These are phyloP conservation scores for Musa balbisiana DNA, from an alignment of 202 grass and related monocot genomes.

Conservation along the genomic window DNA sequence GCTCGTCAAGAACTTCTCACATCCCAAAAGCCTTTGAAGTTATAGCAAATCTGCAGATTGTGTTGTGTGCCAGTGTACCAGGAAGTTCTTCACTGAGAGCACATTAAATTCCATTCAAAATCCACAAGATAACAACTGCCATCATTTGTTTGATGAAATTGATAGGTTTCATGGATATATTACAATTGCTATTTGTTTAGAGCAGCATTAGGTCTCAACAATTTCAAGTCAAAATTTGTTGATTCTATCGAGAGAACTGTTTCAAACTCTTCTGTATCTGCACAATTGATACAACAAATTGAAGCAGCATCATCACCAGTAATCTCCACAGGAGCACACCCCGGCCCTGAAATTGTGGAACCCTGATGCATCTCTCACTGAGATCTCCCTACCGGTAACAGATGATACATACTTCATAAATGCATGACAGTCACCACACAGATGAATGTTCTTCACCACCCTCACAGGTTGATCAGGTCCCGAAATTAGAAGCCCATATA, in stretches of 20 bases:
- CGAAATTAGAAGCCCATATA: slow-evolving; percentile 61
- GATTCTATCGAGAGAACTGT: neutral
- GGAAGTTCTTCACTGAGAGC: too few relatives aligned
- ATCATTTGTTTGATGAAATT: too few relatives aligned
- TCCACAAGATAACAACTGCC: too few relatives aligned
- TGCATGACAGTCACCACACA: slow-evolving; percentile 84
- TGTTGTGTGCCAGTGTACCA: too few relatives aligned
- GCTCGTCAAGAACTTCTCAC: too few relatives aligned
- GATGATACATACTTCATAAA: slow-evolving; percentile 64
- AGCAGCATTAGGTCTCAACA: too few relatives aligned
- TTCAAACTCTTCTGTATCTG: slow-evolving; percentile 29
- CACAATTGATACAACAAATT: slow-evolving; percentile 24
- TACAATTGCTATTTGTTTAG: too few relatives aligned
- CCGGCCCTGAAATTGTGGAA: slow-evolving; percentile 72
- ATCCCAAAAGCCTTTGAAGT: too few relatives aligned
- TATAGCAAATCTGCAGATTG: too few relatives aligned
- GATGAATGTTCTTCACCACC: slow-evolving; percentile 71
- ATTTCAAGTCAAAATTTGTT: neutral
- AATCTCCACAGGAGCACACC: slow-evolving; percentile 66
- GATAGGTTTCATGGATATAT: too few relatives aligned
- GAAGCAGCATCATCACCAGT: slow-evolving; percentile 20
- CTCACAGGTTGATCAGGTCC: slow-evolving; percentile 22
- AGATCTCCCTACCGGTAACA: slow-evolving; percentile 49
- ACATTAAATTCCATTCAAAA: too few relatives aligned
- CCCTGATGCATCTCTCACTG: slow-evolving; percentile 52